Evolutionary conservation across 257 asterid genomes (phyloP).

Genomic region (Henckelia pumila): DNA sequence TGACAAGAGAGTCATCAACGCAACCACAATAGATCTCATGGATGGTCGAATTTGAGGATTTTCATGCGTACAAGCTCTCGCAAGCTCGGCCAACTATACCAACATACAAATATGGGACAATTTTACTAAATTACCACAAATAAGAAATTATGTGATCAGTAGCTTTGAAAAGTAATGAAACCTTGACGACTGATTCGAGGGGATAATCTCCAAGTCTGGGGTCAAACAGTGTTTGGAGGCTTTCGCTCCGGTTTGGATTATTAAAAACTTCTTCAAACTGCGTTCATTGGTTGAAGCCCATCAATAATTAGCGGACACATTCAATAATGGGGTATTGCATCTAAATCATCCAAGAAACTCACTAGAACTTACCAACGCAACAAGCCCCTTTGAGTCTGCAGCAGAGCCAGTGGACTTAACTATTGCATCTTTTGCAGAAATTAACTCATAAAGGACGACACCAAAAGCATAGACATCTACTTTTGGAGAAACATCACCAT

Average conservation of each 20-base stretch:
- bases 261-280: constrained; percentile 85
- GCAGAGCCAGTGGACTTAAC: constrained; percentile 50
- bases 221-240: constrained; percentile 56
- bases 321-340: neutral
- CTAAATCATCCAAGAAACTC: constrained; percentile 14
- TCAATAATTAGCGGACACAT: neutral
- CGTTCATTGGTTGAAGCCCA: constrained; percentile 7
- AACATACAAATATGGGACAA: neutral
- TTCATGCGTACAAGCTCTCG: constrained; percentile 84
- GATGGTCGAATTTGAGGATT: constrained; percentile 80
- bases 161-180: constrained; percentile 9
- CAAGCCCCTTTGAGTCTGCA: constrained; percentile 85
- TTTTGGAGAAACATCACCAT: constrained; percentile 88
- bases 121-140: neutral
- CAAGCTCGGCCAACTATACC: constrained; percentile 72
- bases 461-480: constrained; percentile 96
- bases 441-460: constrained; percentile 83
- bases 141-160: neutral
- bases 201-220: constrained; percentile 82
- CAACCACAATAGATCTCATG: constrained; percentile 89
- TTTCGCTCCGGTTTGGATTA: constrained; percentile 52
- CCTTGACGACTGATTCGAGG: constrained; percentile 73
- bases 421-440: constrained; percentile 90
- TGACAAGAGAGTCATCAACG: constrained; percentile 84
- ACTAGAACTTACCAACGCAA: constrained; percentile 56